Evolutionary conservation across 352 stramenopile genomes (phyloP).

Genomic region (Globisporangium emineosum): DNA sequence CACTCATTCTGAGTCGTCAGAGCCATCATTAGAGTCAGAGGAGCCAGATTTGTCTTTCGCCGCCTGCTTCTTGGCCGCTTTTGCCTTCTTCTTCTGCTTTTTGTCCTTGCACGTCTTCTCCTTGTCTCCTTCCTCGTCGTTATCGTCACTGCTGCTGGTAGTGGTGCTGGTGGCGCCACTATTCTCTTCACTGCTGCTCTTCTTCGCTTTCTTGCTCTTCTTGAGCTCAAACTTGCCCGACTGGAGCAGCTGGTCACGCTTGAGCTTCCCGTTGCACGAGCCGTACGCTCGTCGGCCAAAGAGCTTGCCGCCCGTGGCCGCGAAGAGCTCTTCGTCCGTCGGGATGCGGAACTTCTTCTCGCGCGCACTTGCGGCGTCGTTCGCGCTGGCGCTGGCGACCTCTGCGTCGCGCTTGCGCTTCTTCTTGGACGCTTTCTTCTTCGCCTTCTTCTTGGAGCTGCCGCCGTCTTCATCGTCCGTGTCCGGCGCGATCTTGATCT

Average conservation of each 20-base stretch:
- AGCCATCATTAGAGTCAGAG: background rate
- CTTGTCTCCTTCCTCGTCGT: constrained; percentile 14
- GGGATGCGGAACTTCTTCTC: constrained; percentile 66
- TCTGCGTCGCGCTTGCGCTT: constrained; percentile 25
- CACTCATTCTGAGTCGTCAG: constrained; percentile 2
- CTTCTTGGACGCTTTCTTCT: constrained; percentile 43
- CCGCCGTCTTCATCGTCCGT: constrained; percentile 47
- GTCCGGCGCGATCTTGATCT: constrained; percentile 80
- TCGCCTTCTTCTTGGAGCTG: constrained; percentile 57
- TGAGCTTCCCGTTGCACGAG: constrained; percentile 84
- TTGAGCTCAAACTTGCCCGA: constrained; percentile 20
- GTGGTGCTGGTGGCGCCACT: background rate
- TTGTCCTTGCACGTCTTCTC: constrained; percentile 28
- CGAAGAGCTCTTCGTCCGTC: constrained; percentile 96
- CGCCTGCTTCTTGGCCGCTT: constrained; percentile 21
- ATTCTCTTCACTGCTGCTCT: constrained; percentile 14
- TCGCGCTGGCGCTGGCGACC: constrained; percentile 15
- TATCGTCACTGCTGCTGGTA: constrained; percentile 11
- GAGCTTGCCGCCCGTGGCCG: constrained; percentile 92
- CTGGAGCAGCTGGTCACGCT: constrained; percentile 65
- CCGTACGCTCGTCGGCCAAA: constrained; percentile 94
- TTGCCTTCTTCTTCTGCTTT: constrained; percentile 12
- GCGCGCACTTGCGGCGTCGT: constrained; percentile 21
- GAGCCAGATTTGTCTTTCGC: background rate
- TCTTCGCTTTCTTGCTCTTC: constrained; percentile 13